A percentile compares a stretch with the other conserved stretches of the same genome.
These are phyloP conservation scores for Talaromyces sp. DNA, from an alignment of 2,329 filamentous ascomycete genomes.

Conservation along the genomic window DNA sequence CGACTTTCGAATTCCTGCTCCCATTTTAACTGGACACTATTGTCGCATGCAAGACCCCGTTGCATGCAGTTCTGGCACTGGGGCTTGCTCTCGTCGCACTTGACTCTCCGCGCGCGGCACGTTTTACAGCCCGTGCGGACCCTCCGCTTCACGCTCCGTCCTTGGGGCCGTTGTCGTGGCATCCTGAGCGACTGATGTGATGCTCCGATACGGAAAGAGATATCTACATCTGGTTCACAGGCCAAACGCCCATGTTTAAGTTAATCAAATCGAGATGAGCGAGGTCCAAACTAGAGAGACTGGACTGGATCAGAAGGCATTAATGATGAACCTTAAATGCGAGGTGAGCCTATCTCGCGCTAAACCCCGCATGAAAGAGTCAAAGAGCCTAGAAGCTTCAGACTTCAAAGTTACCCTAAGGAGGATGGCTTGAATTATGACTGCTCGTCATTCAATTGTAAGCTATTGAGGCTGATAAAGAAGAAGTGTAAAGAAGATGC, in stretches of 20 bases:
- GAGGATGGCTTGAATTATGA: too few relatives aligned
- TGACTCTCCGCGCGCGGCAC: slow-evolving; percentile 22
- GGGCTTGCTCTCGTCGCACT: slow-evolving; percentile 24
- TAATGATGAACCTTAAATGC: background rate
- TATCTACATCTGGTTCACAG: background rate
- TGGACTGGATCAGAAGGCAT: background rate
- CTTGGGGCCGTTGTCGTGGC: slow-evolving; percentile 5
- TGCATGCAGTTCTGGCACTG: slow-evolving; percentile 21
- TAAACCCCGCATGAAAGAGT: background rate
- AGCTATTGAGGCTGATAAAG: background rate
- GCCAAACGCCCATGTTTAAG: background rate
- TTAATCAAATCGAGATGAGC: background rate
- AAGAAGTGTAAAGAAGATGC: background rate
- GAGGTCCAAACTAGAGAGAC: background rate
- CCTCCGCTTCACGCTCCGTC: slow-evolving; percentile 7
- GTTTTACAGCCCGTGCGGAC: slow-evolving; percentile 15
- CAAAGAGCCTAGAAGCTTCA: background rate
- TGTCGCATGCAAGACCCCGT: slow-evolving; percentile 21
- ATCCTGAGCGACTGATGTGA: background rate
- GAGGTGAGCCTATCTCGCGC: background rate
- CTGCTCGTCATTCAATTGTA: background rate
- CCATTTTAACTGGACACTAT: slow-evolving; percentile 30
- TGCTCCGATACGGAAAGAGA: background rate
- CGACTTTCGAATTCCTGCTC: slow-evolving; percentile 40
- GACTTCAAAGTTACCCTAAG: too few relatives aligned